Evolutionary conservation across 2,329 filamentous ascomycete genomes (phyloP).

Genomic region (Fusarium stilboides): DNA sequence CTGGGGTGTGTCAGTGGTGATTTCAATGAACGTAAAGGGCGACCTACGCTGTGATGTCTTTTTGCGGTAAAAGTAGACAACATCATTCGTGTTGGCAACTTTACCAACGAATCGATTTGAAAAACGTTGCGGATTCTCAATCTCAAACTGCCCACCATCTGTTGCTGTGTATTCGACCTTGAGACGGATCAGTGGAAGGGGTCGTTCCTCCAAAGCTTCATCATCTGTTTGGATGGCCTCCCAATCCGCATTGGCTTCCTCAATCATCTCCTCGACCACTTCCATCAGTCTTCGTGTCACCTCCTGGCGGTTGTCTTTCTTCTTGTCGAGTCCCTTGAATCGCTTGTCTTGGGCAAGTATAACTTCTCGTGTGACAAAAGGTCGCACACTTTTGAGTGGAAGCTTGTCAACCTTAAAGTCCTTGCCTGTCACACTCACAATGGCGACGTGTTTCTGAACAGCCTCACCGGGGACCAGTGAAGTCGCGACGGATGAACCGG

Average conservation of each 20-base stretch:
- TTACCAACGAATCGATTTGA: slow-evolving; percentile 92
- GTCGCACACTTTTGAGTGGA: slow-evolving; percentile 88
- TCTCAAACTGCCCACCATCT: slow-evolving; percentile 88
- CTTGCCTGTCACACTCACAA: slow-evolving; percentile 86
- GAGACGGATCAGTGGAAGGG: slow-evolving; percentile 87
- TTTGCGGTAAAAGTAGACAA: slow-evolving; percentile 93
- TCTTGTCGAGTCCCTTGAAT: slow-evolving; percentile 83
- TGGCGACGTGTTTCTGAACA: slow-evolving; percentile 89
- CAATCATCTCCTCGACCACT: slow-evolving; percentile 89
- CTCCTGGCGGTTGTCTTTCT: slow-evolving; percentile 86
- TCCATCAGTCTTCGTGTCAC: slow-evolving; percentile 83
- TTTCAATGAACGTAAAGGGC: accelerated
- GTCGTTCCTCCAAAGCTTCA: slow-evolving; percentile 72
- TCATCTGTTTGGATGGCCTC: slow-evolving; percentile 78
- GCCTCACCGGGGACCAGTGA: slow-evolving; percentile 92
- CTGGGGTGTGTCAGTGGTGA: slow-evolving; percentile 40
- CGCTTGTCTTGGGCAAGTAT: slow-evolving; percentile 80
- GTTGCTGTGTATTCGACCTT: slow-evolving; percentile 92
- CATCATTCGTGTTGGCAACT: slow-evolving; percentile 94
- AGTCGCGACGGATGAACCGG: slow-evolving; percentile 95
- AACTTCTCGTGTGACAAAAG: slow-evolving; percentile 90
- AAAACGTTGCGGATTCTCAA: slow-evolving; percentile 96
- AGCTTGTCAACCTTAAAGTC: slow-evolving; percentile 86
- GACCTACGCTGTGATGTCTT: slow-evolving; percentile 71
- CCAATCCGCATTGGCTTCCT: slow-evolving; percentile 88